phyloP scores from a whole-genome alignment of 2,329 filamentous ascomycete species.

The Colletotrichum sp. region DNA sequence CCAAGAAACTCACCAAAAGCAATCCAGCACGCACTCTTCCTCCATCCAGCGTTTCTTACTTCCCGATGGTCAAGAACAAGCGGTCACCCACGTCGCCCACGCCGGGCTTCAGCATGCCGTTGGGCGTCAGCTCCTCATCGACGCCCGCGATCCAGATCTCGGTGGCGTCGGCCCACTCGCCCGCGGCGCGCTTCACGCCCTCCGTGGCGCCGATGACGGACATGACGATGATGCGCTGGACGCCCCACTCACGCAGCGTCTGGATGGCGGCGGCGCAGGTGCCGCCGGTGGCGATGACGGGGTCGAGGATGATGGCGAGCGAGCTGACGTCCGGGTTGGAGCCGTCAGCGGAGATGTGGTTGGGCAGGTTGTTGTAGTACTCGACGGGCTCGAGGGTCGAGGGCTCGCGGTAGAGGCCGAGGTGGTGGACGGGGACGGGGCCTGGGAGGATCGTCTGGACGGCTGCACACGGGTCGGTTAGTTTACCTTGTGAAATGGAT shows the following conservation, averaged over 20 bases:
- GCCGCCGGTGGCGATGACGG: conserved; percentile 91
- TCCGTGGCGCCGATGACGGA: conserved; percentile 74
- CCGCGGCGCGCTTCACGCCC: conserved; percentile 75
- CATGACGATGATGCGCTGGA: conserved; percentile 79
- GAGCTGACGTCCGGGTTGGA: conserved; percentile 41
- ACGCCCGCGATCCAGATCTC: conserved; percentile 85
- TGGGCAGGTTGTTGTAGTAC: conserved; percentile 97
- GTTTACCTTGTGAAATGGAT: neutral
- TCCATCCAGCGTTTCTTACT: conserved; percentile 48
- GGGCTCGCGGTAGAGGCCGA: conserved; percentile 92
- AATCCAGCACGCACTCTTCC: neutral
- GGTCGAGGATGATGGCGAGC: conserved; percentile 86
- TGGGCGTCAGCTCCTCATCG: conserved; percentile 74
- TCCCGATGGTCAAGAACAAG: conserved; percentile 87
- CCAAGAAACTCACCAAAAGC: neutral
- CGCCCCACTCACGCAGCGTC: conserved; percentile 89
- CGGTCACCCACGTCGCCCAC: conserved; percentile 91
- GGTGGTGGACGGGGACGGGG: conserved; percentile 86
- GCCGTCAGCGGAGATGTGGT: conserved; percentile 57
- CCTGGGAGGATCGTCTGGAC: conserved; percentile 82
- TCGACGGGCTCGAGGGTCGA: conserved; percentile 88
- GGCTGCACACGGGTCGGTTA: conserved; percentile 48
- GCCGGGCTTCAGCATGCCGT: conserved; percentile 90
- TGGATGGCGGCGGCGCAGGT: conserved; percentile 91
- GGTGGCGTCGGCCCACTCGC: conserved; percentile 78